Base-by-base conservation (phyloP, 345 rosid genomes). In the Draba incana region DNA sequence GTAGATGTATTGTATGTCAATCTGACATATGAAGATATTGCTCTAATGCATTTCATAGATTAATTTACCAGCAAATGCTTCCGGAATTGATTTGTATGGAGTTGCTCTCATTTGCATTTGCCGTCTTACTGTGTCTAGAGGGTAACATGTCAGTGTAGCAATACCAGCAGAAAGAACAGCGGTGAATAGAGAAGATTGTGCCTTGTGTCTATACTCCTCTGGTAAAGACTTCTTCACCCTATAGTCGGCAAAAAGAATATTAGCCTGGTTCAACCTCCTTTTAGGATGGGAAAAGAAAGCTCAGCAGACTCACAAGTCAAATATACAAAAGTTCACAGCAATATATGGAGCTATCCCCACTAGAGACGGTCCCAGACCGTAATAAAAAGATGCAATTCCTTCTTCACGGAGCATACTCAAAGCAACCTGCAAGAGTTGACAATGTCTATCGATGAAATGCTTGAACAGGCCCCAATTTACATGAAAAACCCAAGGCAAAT, bases 81-180 rank as follows among this genome's bases (percentile, higher is more conserved):
- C 97, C 31, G 90, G 70, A 80, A 94, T 86, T 4, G 97, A 77
- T 71, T 82, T 89, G 82, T 94, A 94, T 8, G 97, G 98, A 46
- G 89, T 81, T 39, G 92, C 90, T 83, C 65, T 89, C 92, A 94
- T 83, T 81, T 94, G 99, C 99, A 94, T 94, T 78, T 94, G 99
- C 64, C 99, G 80, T 81, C 99, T 85, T 66, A 94, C 79, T 5
- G 99, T 92, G 83, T 94, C 99, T 60, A 92, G 81, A 39, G 99
- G 98, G 82, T 92, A 94, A 74, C 99, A 94, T 28, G 97, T 88
- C 49, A 92, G 77, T 37, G 98, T 92, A 68, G 99, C 98, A 70
- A 86, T 75, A 62, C 86, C 76, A 51, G 99, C 92, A 1, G 99
- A 94, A 33, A 82, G 80, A 63, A 88, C 86, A 64, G 96, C 99